Percentiles rank a stretch among this genome's conserved stretches.
These are phyloP conservation scores for Pseudozyma sp. DNA, from an alignment of 1,284 basidiomycete genomes.

Conservation along the genomic window DNA sequence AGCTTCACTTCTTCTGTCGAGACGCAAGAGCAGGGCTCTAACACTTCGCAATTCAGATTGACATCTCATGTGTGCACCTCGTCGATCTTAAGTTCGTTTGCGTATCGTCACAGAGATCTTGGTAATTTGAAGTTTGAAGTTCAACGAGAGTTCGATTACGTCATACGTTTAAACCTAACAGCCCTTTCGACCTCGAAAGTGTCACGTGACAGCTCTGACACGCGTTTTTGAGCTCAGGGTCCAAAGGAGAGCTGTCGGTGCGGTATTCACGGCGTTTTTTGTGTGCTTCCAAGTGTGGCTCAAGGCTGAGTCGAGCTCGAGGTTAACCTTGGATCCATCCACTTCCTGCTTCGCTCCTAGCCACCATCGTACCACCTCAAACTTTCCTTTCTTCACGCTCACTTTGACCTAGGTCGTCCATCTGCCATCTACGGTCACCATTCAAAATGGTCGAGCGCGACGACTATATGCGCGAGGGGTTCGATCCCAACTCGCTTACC, in stretches of 20 bases:
- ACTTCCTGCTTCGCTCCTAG: slow-evolving; percentile 8
- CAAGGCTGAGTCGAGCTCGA: slow-evolving; percentile 7
- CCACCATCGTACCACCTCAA: slow-evolving; percentile 6
- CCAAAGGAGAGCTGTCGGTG: slow-evolving; percentile 4
- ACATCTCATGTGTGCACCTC: too few species aligned
- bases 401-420: too few species aligned
- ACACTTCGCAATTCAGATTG: too few species aligned
- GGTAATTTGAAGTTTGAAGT: slow-evolving; percentile 5
- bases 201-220: slow-evolving; percentile 23
- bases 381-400: background rate
- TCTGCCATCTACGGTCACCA: background rate
- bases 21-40: too few species aligned
- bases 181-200: background rate
- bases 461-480: slow-evolving; percentile 83
- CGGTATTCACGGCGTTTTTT: background rate
- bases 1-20: too few species aligned
- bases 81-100: too few species aligned
- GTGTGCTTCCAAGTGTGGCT: slow-evolving; percentile 12
- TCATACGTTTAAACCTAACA: slow-evolving; percentile 14
- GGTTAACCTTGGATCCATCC: too few species aligned
- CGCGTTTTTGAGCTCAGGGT: slow-evolving; percentile 16
- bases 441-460: slow-evolving; percentile 42
- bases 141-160: slow-evolving; percentile 22
- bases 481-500: slow-evolving; percentile 82
- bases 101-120: background rate